Conservation (phyloP, 257 asterid genomes). For the Haberlea rhodopensis region DNA sequence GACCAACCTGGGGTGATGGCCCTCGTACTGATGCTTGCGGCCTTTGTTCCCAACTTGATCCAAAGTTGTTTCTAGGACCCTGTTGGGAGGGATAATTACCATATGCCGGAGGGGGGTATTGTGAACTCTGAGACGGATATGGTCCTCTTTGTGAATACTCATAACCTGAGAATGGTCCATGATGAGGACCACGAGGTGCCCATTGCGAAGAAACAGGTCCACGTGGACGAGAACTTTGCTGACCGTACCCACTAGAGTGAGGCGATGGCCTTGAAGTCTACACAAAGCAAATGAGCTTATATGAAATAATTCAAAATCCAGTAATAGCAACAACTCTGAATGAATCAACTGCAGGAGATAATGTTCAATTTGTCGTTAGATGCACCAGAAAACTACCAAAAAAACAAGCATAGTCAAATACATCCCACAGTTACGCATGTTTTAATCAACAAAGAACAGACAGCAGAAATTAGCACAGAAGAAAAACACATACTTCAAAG, state of each 20-base stretch:
- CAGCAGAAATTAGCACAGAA: no score
- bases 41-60: slow-evolving; percentile 93
- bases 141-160: slow-evolving; percentile 80
- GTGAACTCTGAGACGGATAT: slow-evolving; percentile 68
- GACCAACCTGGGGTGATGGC: slow-evolving; percentile 64
- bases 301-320: neutral
- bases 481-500: neutral
- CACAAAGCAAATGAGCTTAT: slow-evolving; percentile 22
- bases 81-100: slow-evolving; percentile 79
- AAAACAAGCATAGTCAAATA: neutral
- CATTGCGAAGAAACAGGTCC: slow-evolving; percentile 78
- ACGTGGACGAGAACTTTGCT: slow-evolving; percentile 75
- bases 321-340: neutral
- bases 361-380: neutral
- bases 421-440: neutral
- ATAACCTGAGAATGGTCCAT: slow-evolving; percentile 58
- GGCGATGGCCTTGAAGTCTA: slow-evolving; percentile 72
- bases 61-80: slow-evolving; percentile 68
- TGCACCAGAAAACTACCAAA: neutral
- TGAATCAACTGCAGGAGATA: neutral
- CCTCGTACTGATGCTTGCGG: slow-evolving; percentile 76
- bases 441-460: neutral
- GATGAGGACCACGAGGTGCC: slow-evolving; percentile 80
- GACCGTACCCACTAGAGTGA: slow-evolving; percentile 70
- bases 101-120: slow-evolving; percentile 64